Evolutionary conservation across 2,329 filamentous ascomycete genomes (phyloP).

Genomic region (Botrytis elliptica): DNA sequence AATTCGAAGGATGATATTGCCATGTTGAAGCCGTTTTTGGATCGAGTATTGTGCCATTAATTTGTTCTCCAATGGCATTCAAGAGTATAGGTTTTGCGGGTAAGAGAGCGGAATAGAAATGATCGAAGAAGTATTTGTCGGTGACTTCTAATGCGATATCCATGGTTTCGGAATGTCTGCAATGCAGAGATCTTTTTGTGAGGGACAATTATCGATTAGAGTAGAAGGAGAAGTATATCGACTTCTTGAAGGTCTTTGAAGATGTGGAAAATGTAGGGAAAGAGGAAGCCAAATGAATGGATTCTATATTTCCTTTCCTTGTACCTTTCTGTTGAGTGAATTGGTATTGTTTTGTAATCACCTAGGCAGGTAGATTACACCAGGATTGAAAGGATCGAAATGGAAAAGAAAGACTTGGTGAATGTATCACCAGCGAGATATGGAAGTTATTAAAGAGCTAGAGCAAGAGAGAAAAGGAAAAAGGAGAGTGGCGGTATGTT

Average conservation of each 20-base stretch:
- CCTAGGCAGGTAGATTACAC: not conserved
- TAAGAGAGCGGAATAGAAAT: conserved; percentile 69
- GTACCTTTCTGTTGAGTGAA: not conserved
- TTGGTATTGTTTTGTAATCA: not conserved
- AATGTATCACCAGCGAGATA: not conserved
- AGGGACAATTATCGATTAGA: not conserved
- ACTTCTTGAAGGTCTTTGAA: not conserved
- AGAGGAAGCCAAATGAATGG: conserved; percentile 1
- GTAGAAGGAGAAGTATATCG: not conserved
- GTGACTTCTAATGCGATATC: conserved; percentile 85
- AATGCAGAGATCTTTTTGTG: not conserved
- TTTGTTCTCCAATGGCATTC: conserved; percentile 49
- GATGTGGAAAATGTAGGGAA: not conserved
- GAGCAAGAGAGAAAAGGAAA: not conserved
- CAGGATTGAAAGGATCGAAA: not conserved
- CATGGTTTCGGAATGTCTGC: conserved; percentile 52
- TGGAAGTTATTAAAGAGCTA: not conserved
- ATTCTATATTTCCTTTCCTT: not conserved
- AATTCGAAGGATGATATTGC: conserved; percentile 70
- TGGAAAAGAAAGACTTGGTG: not conserved
- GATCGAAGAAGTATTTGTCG: conserved; percentile 81
- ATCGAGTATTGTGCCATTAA: conserved; percentile 55
- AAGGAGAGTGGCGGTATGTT: conserved; percentile 16
- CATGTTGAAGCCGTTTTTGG: conserved; percentile 57
- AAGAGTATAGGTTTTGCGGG: conserved; percentile 58